Evolutionary conservation across 2,329 filamentous ascomycete genomes (phyloP).

Genomic region (Colletotrichum acutatum): DNA sequence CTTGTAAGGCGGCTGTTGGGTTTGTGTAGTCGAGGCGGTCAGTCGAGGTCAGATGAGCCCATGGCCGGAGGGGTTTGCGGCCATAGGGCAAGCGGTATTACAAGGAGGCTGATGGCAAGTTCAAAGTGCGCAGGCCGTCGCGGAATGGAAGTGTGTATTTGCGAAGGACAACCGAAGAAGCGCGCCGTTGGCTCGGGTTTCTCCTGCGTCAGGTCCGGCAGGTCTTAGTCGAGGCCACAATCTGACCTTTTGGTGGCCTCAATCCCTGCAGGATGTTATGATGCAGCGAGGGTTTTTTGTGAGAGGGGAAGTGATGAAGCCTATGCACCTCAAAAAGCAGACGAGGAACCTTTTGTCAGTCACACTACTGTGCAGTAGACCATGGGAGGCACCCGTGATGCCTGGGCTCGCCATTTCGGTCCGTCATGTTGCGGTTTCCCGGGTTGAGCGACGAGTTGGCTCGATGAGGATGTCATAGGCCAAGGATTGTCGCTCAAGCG

Average conservation of each 20-base stretch:
- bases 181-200: conserved; percentile 27
- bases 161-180: conserved; percentile 1
- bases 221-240: background rate
- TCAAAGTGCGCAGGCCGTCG: background rate
- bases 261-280: background rate
- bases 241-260: background rate
- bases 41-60: conserved; percentile 34
- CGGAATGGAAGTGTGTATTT: conserved; percentile 12
- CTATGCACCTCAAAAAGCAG: background rate
- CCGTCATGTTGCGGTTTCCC: background rate
- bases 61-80: conserved; percentile 21
- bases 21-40: conserved; percentile 26
- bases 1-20: conserved; percentile 27
- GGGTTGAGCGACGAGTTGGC: conserved; percentile 16
- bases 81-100: conserved; percentile 7
- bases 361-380: background rate
- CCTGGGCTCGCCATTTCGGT: conserved; percentile 2
- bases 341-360: background rate
- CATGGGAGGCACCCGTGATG: background rate
- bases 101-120: background rate
- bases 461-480: conserved; percentile 16
- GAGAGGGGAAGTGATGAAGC: background rate
- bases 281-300: background rate
- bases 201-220: conserved; percentile 11
- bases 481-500: conserved; percentile 9